Evolutionary conservation across 2,329 filamentous ascomycete genomes (phyloP).

Genomic region (Neofusicoccum cordaticola): DNA sequence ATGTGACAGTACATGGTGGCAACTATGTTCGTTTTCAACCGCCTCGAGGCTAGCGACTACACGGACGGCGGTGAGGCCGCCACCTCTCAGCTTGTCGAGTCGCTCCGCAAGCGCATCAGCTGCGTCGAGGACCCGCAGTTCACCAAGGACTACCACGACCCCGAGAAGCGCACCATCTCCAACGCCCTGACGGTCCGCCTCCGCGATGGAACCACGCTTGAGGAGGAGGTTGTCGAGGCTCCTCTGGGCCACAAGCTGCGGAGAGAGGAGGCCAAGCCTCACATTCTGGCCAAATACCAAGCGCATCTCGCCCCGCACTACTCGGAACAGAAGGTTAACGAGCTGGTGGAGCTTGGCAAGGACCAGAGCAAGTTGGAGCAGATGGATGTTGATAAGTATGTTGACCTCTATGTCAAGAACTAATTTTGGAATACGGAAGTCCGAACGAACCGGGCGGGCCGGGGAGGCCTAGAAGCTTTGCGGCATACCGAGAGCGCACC

Average conservation of each 20-base stretch:
- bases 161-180: slow-evolving; percentile 88
- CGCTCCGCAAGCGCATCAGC: slow-evolving; percentile 86
- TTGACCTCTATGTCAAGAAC: slow-evolving; percentile 74
- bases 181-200: slow-evolving; percentile 94
- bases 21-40: slow-evolving; percentile 93
- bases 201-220: slow-evolving; percentile 87
- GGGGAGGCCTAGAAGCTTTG: too few relatives aligned
- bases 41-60: slow-evolving; percentile 91
- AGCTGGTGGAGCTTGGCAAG: slow-evolving; percentile 77
- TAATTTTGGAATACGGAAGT: slow-evolving; percentile 19
- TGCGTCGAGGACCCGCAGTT: slow-evolving; percentile 96
- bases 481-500: background rate
- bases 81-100: slow-evolving; percentile 83
- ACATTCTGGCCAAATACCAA: slow-evolving; percentile 94
- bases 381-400: slow-evolving; percentile 86
- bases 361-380: slow-evolving; percentile 72
- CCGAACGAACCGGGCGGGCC: background rate
- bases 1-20: slow-evolving; percentile 78
- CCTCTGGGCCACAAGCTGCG: slow-evolving; percentile 88
- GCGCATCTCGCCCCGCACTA: slow-evolving; percentile 85
- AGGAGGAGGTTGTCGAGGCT: slow-evolving; percentile 89
- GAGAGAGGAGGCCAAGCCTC: slow-evolving; percentile 94
- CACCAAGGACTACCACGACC: slow-evolving; percentile 94
- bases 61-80: slow-evolving; percentile 89
- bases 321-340: slow-evolving; percentile 70